Evolutionary conservation across 78 protist species (phyloP).

Genomic region (Diacronema lutheri): DNA sequence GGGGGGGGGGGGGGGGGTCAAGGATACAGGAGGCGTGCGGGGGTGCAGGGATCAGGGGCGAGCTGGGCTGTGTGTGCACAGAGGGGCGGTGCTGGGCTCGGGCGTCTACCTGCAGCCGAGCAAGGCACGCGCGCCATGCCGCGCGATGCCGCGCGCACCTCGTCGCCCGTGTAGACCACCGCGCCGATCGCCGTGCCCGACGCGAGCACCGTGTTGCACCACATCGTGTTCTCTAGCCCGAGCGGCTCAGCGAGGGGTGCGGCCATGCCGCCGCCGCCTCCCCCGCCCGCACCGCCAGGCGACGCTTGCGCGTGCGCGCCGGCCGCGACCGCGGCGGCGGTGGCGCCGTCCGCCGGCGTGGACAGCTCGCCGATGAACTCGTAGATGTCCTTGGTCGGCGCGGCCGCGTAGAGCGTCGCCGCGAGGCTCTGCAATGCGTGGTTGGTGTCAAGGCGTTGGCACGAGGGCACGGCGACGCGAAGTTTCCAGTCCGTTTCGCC

Average conservation of each 20-base stretch:
- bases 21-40: no score
- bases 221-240: slow-evolving; percentile 89
- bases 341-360: neutral
- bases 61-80: no score
- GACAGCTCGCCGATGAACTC: slow-evolving; percentile 46
- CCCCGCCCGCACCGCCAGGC: no score
- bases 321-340: no score
- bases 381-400: slow-evolving; percentile 84
- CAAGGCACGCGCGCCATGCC: no score
- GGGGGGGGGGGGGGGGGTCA: no score
- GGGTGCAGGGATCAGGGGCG: no score
- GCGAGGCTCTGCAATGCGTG: neutral
- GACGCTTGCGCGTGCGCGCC: no score
- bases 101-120: no score
- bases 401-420: slow-evolving; percentile 32
- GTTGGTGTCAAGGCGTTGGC: slow-evolving; percentile 29
- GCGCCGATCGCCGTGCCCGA: slow-evolving; percentile 62
- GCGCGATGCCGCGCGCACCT: no score
- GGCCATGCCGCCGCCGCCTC: neutral
- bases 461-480: slow-evolving; percentile 16
- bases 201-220: slow-evolving; percentile 93
- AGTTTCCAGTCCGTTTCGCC: slow-evolving; percentile 97
- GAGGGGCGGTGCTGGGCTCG: no score
- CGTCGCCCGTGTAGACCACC: slow-evolving; percentile 93
- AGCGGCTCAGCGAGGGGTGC: slow-evolving; percentile 62